Conservation (phyloP, 805 yeast genomes). For the Metschnikowia bowlesiae region DNA sequence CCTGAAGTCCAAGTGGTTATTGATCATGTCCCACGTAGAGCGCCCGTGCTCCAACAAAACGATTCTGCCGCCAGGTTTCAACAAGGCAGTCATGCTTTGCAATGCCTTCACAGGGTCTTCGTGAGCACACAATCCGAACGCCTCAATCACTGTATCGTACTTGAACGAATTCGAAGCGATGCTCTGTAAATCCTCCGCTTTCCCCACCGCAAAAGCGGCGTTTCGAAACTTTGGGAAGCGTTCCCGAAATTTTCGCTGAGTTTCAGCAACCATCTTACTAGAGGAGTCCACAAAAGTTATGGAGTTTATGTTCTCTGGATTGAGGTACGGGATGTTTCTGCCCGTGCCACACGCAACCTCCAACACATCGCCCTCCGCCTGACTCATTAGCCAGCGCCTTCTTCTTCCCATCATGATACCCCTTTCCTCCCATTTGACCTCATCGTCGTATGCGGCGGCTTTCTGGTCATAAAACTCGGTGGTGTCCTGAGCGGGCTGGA, state of each 20-base stretch:
- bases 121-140: slow-evolving; percentile 95
- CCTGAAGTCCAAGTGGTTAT: slow-evolving; percentile 73
- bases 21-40: slow-evolving; percentile 72
- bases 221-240: slow-evolving; percentile 61
- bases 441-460: slow-evolving; percentile 78
- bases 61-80: slow-evolving; percentile 88
- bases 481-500: slow-evolving; percentile 74
- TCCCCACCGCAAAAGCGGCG: slow-evolving; percentile 86
- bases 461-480: slow-evolving; percentile 71
- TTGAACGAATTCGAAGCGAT: slow-evolving; percentile 50
- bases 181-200: slow-evolving; percentile 73
- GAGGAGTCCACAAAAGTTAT: slow-evolving; percentile 87
- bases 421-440: slow-evolving; percentile 70
- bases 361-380: slow-evolving; percentile 80
- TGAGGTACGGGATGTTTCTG: slow-evolving; percentile 74
- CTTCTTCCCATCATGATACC: slow-evolving; percentile 56
- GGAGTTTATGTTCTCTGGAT: slow-evolving; percentile 52
- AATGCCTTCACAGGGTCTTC: slow-evolving; percentile 85
- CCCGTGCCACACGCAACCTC: slow-evolving; percentile 98
- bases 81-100: slow-evolving; percentile 61
- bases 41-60: slow-evolving; percentile 90
- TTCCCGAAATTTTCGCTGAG: slow-evolving; percentile 67
- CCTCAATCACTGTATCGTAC: slow-evolving; percentile 89
- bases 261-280: slow-evolving; percentile 74
- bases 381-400: slow-evolving; percentile 76